A percentile compares a stretch with the other conserved stretches of the same genome.
Conservation (phyloP, 1,284 basidiomycete genomes). For the Ustilago cynodontis region DNA sequence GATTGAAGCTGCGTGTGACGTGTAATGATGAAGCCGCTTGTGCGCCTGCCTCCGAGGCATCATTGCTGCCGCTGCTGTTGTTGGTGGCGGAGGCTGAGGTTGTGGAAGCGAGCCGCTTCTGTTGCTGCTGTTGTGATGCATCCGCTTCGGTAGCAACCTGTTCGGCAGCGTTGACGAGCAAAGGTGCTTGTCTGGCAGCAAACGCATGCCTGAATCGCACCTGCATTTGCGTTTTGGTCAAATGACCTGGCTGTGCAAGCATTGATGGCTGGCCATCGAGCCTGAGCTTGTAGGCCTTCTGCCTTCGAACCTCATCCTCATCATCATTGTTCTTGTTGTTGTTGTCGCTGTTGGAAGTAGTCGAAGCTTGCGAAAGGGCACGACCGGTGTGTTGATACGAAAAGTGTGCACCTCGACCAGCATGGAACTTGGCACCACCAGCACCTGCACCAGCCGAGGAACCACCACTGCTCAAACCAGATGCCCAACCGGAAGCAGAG, state of each 20-base stretch:
- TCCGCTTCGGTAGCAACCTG: not conserved
- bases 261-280: slow-evolving; percentile 25
- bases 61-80: not conserved
- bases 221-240: slow-evolving; percentile 48
- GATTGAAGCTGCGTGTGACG: not conserved
- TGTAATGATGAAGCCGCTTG: not conserved
- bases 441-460: slow-evolving; percentile 55
- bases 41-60: not conserved
- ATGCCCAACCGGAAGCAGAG: slow-evolving; percentile 52
- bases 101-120: slow-evolving; percentile 16
- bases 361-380: slow-evolving; percentile 54
- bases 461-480: slow-evolving; percentile 54
- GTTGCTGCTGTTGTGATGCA: slow-evolving; percentile 8
- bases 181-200: slow-evolving; percentile 32
- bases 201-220: slow-evolving; percentile 49
- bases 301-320: slow-evolving; percentile 38
- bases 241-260: slow-evolving; percentile 22
- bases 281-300: slow-evolving; percentile 47
- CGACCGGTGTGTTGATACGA: slow-evolving; percentile 59
- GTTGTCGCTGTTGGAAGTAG: slow-evolving; percentile 38
- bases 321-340: slow-evolving; percentile 55
- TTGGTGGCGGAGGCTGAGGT: slow-evolving; percentile 8
- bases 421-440: slow-evolving; percentile 63
- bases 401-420: slow-evolving; percentile 60
- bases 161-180: slow-evolving; percentile 28